Evolutionary conservation across 331 rosid genomes (phyloP).

Genomic region (Malus hybrid): DNA sequence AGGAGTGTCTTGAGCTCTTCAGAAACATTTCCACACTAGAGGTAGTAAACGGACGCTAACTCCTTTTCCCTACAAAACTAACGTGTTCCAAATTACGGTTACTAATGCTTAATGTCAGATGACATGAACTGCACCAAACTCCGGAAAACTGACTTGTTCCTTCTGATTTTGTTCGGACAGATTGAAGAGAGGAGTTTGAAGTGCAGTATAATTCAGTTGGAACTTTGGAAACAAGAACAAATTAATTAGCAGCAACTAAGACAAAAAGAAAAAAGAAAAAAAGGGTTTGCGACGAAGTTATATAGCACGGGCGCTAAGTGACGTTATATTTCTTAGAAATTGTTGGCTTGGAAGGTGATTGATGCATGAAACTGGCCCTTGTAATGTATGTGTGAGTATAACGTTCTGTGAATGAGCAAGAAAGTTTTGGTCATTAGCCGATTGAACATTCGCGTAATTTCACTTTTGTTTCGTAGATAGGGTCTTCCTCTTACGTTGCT

Average conservation of each 20-base stretch:
- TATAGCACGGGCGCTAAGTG: background rate
- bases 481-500: background rate
- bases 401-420: background rate
- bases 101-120: background rate
- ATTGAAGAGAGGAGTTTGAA: conserved; percentile 48
- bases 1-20: conserved; percentile 50
- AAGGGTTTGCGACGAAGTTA: background rate
- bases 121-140: background rate
- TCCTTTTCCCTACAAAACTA: no score
- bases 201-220: conserved; percentile 44
- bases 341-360: background rate
- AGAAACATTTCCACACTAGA: conserved; percentile 35
- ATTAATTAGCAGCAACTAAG: background rate
- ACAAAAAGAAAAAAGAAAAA: background rate
- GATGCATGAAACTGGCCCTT: background rate
- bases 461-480: background rate
- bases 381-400: conserved; percentile 5
- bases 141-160: background rate
- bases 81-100: no score
- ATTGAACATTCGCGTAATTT: conserved; percentile 2
- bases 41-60: conserved; percentile 23
- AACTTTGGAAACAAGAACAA: conserved; percentile 21
- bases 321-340: background rate
- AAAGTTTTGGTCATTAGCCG: background rate
- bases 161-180: conserved; percentile 22